Percentiles rank a stretch among this genome's conserved stretches.
Conservation (phyloP, 169 alveolate species). For the Plasmodium cynomolgi region DNA sequence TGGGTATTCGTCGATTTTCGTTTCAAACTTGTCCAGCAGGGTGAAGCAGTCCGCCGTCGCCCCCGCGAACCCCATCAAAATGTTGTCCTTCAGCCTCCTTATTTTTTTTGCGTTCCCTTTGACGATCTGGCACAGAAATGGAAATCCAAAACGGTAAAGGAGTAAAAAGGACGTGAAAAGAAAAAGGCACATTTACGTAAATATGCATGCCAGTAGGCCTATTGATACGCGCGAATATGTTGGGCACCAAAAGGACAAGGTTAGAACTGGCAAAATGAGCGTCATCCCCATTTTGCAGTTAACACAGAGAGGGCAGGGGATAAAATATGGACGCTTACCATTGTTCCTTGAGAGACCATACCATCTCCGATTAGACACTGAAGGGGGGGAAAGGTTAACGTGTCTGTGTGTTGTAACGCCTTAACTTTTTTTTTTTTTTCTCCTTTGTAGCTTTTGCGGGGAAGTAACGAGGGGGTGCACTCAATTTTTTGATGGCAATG, state of each 20-base stretch:
- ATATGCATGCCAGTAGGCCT: neutral
- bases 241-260: conserved; percentile 17
- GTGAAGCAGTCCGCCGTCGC: conserved; percentile 90
- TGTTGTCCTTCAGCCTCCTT: conserved; percentile 78
- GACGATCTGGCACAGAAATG: conserved; percentile 72
- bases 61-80: conserved; percentile 87
- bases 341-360: conserved; percentile 82
- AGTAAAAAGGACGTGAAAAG: neutral
- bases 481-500: neutral
- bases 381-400: conserved; percentile 1
- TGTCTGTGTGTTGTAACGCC: neutral
- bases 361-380: conserved; percentile 85
- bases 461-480: neutral
- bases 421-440: conserved; percentile 14
- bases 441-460: neutral
- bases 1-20: conserved; percentile 87
- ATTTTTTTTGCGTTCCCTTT: conserved; percentile 83
- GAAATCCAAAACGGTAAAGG: neutral
- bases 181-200: neutral
- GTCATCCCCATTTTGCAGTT: neutral
- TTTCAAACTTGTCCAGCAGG: conserved; percentile 84
- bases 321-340: conserved; percentile 58
- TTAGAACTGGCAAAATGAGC: neutral
- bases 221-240: neutral
- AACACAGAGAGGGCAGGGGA: neutral